phyloP scores from a whole-genome alignment of 805 yeast genomes.

The Candida fluviatilis region DNA sequence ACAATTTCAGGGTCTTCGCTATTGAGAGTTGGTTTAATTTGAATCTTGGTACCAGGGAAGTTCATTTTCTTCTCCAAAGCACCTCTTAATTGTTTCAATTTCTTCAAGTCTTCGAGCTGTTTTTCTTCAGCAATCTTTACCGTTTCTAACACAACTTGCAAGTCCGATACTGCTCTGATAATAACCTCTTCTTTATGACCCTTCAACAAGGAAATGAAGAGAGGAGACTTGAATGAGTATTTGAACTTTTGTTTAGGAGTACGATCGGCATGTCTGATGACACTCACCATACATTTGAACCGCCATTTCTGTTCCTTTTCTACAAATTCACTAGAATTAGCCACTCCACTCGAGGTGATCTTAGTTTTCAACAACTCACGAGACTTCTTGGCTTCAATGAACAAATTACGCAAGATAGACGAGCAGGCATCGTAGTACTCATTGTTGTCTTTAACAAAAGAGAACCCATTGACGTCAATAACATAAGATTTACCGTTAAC shows the following conservation, averaged over 20 bases:
- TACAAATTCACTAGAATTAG: conserved; percentile 39
- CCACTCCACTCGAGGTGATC: conserved; percentile 30
- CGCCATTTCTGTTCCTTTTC: conserved; percentile 91
- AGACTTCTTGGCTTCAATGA: conserved; percentile 48
- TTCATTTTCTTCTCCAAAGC: conserved; percentile 86
- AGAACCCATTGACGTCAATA: conserved; percentile 96
- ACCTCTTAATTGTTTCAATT: conserved; percentile 67
- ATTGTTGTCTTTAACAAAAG: conserved; percentile 90
- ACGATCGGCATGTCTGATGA: conserved; percentile 95
- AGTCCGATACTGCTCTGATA: conserved; percentile 82
- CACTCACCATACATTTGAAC: conserved; percentile 86
- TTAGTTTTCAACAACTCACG: conserved; percentile 36
- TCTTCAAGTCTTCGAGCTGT: conserved; percentile 73
- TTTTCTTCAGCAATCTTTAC: conserved; percentile 77
- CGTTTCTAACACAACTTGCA: conserved; percentile 80
- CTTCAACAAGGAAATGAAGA: conserved; percentile 80
- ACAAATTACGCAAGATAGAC: conserved; percentile 67
- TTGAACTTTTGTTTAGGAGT: conserved; percentile 98
- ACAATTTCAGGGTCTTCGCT: conserved; percentile 59
- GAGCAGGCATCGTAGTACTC: conserved; percentile 85
- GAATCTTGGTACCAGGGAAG: conserved; percentile 96
- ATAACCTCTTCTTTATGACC: conserved; percentile 97
- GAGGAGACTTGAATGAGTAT: conserved; percentile 85
- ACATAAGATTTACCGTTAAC: conserved; percentile 87
- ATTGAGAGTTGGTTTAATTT: conserved; percentile 81